Conservation (phyloP, 345 rosid species). For the Salix viminalis region DNA sequence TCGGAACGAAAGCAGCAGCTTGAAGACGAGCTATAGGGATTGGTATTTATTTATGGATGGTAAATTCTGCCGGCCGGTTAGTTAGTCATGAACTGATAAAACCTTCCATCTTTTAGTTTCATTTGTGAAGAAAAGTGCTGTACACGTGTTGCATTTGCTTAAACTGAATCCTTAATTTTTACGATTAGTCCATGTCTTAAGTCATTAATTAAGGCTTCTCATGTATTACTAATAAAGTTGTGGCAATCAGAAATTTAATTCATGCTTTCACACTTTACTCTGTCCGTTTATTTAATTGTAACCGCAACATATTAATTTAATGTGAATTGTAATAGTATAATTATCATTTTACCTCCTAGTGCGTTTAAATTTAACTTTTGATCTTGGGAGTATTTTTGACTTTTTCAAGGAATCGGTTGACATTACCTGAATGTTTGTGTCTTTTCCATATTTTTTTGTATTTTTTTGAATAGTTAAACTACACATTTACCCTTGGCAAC, state of each 20-base stretch:
- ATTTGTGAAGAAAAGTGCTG: not conserved
- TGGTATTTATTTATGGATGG: not conserved
- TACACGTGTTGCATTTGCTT: not conserved
- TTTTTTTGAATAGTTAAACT: too few relatives aligned
- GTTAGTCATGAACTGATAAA: not conserved
- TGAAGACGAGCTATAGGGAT: constrained; percentile 5
- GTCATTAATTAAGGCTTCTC: not conserved
- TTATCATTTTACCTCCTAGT: too few relatives aligned
- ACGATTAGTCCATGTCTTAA: not conserved
- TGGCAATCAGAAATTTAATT: not conserved
- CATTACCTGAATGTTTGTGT: too few relatives aligned
- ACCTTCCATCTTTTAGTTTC: not conserved
- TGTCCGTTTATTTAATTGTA: not conserved
- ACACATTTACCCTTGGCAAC: too few relatives aligned
- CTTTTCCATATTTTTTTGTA: too few relatives aligned
- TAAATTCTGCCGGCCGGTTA: not conserved
- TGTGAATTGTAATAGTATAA: too few relatives aligned
- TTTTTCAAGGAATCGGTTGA: too few relatives aligned
- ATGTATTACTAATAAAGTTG: not conserved
- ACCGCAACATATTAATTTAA: too few relatives aligned
- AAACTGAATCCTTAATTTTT: not conserved
- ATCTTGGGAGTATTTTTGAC: too few relatives aligned
- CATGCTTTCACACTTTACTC: not conserved
- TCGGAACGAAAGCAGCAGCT: constrained; percentile 18
- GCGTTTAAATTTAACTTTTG: too few relatives aligned